phyloP scores from a whole-genome alignment of 148 eudicot genomes.

The Agrostemma githago region DNA sequence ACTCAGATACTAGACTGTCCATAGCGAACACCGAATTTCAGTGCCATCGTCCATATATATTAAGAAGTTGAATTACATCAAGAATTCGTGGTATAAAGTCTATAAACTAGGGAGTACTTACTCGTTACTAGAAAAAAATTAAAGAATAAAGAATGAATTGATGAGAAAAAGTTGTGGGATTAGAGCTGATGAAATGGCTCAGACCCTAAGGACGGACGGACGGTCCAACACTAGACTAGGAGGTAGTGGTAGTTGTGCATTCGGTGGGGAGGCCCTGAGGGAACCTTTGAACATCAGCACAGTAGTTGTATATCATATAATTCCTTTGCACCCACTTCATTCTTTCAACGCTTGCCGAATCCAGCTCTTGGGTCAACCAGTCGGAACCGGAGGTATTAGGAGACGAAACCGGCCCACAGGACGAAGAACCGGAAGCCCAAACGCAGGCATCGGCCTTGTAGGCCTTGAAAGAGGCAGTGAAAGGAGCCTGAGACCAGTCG shows the following conservation, averaged over 20 bases:
- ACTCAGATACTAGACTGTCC: too few relatives aligned
- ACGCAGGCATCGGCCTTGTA: slow-evolving; percentile 30
- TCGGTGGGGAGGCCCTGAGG: slow-evolving; percentile 39
- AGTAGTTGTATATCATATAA: slow-evolving; percentile 43
- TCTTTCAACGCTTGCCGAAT: slow-evolving; percentile 29
- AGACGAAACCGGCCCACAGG: slow-evolving; percentile 20
- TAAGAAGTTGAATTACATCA: too few relatives aligned
- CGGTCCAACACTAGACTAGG: too few relatives aligned
- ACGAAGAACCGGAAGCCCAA: slow-evolving; percentile 20
- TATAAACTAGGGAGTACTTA: too few relatives aligned
- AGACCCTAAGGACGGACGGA: too few relatives aligned
- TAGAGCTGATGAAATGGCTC: too few relatives aligned
- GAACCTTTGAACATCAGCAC: slow-evolving; percentile 39
- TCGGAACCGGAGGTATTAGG: slow-evolving; percentile 2
- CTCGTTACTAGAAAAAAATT: too few relatives aligned
- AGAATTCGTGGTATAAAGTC: too few relatives aligned
- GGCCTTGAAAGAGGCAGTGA: slow-evolving; percentile 18
- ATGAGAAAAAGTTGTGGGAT: too few relatives aligned
- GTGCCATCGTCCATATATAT: too few relatives aligned
- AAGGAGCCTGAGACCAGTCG: slow-evolving; percentile 31
- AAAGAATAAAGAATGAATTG: too few relatives aligned
- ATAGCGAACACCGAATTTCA: too few relatives aligned
- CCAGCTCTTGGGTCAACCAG: slow-evolving; percentile 37
- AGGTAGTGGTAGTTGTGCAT: slow-evolving; percentile 19
- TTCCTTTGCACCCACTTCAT: slow-evolving; percentile 35